Base-by-base conservation (phyloP, 176 grass and related monocot species). In the Triticum monococcum region DNA sequence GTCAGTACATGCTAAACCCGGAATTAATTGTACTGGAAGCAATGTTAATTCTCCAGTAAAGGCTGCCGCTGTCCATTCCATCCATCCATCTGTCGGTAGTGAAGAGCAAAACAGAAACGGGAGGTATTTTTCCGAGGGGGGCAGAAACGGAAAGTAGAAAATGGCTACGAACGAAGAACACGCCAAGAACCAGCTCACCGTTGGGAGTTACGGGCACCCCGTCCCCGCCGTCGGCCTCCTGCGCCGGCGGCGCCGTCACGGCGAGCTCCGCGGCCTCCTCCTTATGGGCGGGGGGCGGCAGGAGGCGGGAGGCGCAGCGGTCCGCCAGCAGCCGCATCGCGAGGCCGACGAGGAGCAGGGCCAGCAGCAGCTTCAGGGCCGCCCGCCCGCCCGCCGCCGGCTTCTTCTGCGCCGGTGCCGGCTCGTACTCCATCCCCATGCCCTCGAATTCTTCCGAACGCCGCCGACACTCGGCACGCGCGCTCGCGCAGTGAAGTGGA, bases 301-400 rank as follows among this genome's bases (percentile, higher is more conserved):
- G 26, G 81, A 80, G 26, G 77, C 75, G 69, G 30, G 69, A 77
- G 30, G 69, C 69, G 8, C 84, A 46, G 33, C 40, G 81, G 33
- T 70, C 85, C 72, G 84, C 87, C 60, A 95, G 81, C 81, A 95
- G 84, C 20, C 86, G 43, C 24, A 91, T 76, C 20, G 91, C 87
- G 72, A 95, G 48, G 84, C 93, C 91, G 10, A 67, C 81, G 84
- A 92, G 77, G 78, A 91, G 68, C 64, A 80, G 72, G 60, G 75
- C 35, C 66, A 87, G 60, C 26, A 91, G 38, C 72, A 92, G 30
- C 89, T 92, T 95, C 37, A 92, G 83, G 12, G 85, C 48, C 5
- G 66, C 66, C n/a, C 79, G 64, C 41, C 82, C 77, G 60, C 73
- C 59, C 13, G 3, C 67, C 71, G 8, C 73, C 79, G 77, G 89